Base-by-base conservation (phyloP, 2,329 filamentous ascomycete species). In the Drechslerella coelobrocha region DNA sequence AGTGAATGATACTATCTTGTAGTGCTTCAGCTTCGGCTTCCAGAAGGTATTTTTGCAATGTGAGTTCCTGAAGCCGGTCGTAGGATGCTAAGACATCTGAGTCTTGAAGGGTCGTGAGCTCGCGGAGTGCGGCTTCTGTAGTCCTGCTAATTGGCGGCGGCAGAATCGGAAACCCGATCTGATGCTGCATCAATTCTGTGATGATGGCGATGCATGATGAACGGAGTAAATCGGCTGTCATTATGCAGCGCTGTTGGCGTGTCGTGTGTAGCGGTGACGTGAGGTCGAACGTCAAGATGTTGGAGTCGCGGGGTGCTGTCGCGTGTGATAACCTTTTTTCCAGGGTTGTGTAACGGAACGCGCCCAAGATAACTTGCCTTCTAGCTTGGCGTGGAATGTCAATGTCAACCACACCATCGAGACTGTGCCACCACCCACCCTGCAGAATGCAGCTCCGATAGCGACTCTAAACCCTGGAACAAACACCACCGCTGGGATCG, bases 141-240 rank as follows among this genome's bases (percentile, higher is more conserved):
- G 34, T 50, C 17, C 53, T 54, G 17, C 19, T 54, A 17, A 51
- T 63, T 23, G 66, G 27, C 8, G 66, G 66, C 2, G 66, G 66
- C 1, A 71, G 66, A 52, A 71, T 41, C 23, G 66, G 66, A 34
- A 71, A 71, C 9, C 66, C 66, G 19, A 71, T 63, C n/a, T 52
- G 47, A 8, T 71, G 66, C 14, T 60, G 3, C 53, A 71, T 63
- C 29, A 71, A 26, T 9, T 60, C 41, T 5, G 66, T 55, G 48
- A 71, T 17, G 34, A 71, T 71, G 47, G 59, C 19, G 48, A 71
- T 63, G 31, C 66, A 71, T 23, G 53, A 47, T 12, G 55, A 29
- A 26, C 52, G 54, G 41, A 71, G 54, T 8, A 17, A 21, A 26
- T 63, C 53, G 3, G 52, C 53, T 7, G 66, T 45, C 66, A 71